Base-by-base conservation (phyloP, 345 rosid genomes). In the Melastoma malabathricum region DNA sequence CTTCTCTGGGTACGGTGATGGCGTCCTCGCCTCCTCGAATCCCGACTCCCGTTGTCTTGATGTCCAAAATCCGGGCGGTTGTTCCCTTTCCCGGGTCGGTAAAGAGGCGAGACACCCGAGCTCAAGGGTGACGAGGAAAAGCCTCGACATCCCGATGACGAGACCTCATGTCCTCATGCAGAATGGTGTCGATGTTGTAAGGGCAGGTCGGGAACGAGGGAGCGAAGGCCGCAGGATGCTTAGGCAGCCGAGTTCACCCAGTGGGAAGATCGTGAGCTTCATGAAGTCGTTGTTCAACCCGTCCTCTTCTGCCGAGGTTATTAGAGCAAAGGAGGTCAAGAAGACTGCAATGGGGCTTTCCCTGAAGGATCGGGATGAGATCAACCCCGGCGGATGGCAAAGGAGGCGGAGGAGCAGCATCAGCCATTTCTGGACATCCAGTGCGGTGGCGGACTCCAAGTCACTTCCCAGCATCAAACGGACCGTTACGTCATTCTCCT, bases 211-310 rank as follows among this genome's bases (percentile, higher is more conserved):
- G 27, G 38, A 49, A 6, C 38, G 27, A 49, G 52, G 31, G 27
- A 79, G 72, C 31, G 72, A 56, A 74, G 68, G n/a, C n/a, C n/a
- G 62, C 54, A 67, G 50, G 20, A 51, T 48, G 27, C 68, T 66
- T 61, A 78, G 79, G 77, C 93, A 83, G 61, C 95, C 98, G 1
- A 83, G 85, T 59, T 90, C 98, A 13, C 98, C 98, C 1, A 96
- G 94, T 1, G 89, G 89, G 9, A 72, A 67, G 58, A 80, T 90
- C 20, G 94, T 94, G 2, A 86, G 83, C 68, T 90, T 90, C 79
- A 68, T 90, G 78, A 90, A 82, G 72, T 82, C 96, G 48, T 64
- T 86, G 19, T 86, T 90, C 74, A 78, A 64, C 47, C 94, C 86
- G 70, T 65, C 86, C n/a, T 43, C 86, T 51, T 79, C 77, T 0